Percentiles rank a stretch among this genome's conserved stretches.
Evolutionary conservation across 2,329 filamentous ascomycete genomes (phyloP).

Genomic region (Penicillium verrucosum): DNA sequence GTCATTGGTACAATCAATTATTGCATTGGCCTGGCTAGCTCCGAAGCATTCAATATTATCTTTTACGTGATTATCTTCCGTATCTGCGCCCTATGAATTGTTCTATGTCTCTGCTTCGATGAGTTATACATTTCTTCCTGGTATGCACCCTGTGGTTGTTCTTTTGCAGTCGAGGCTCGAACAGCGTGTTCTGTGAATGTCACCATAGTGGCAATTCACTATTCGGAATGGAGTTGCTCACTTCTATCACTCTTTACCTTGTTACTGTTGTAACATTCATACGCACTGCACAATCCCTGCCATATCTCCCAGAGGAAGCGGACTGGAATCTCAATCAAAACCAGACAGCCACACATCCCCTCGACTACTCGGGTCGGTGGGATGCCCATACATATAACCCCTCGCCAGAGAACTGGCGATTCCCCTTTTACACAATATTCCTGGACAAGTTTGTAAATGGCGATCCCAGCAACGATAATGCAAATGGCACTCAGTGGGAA

Average conservation of each 20-base stretch:
- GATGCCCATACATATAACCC: constrained; percentile 48
- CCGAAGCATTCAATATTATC: constrained; percentile 4
- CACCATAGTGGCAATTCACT: constrained; percentile 7
- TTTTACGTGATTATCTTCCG: constrained; percentile 1
- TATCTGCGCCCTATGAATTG: background rate
- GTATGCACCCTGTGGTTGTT: background rate
- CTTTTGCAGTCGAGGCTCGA: constrained; percentile 1
- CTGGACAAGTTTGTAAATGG: constrained; percentile 64
- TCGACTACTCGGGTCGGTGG: constrained; percentile 58
- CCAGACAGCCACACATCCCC: constrained; percentile 51
- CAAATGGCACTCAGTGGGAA: constrained; percentile 50
- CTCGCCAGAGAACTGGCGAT: constrained; percentile 61
- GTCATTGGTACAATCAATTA: background rate
- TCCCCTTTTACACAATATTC: constrained; percentile 65
- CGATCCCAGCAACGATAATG: constrained; percentile 60
- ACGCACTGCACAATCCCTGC: constrained; percentile 3
- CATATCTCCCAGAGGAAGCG: constrained; percentile 7
- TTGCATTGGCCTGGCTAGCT: background rate
- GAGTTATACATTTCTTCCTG: background rate
- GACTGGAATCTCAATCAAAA: constrained; percentile 59
- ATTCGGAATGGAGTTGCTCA: constrained; percentile 2
- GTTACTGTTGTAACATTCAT: constrained; percentile 5
- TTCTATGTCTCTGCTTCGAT: background rate
- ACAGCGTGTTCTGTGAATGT: constrained; percentile 6
- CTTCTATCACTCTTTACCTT: constrained; percentile 3